Evolutionary conservation across 176 grass and related monocot genomes (phyloP), one percentile per base, ranked within the genome.

Genomic region (Aegilops umbellulata): DNA sequence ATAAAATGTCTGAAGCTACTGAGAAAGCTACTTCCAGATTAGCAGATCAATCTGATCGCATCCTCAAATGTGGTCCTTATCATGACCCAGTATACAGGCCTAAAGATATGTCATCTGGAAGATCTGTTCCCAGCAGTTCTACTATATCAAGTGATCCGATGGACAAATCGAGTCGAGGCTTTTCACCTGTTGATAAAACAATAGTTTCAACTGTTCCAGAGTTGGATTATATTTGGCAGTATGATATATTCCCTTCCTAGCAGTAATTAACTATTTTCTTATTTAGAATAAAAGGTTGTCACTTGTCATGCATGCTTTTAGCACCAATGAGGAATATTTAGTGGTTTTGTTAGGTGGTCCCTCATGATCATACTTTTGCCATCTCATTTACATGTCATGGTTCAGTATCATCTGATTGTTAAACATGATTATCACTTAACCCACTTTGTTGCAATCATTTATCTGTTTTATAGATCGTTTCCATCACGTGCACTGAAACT

Each of bases 211-310:
- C 88, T 76, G 65, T 95, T 65, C 95, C 93, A 82, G 89, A 95
- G 85, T 49, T 94, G 47, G 86, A 89, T 44, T 95, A 76, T 58
- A 89, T 95, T 79, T 98, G 95, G 95, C 95, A 92, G 95, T 98
- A 98, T 76, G 93, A 57, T 88, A n/a, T 88, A 69, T 77, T 77
- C 42, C 58, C 19, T 76, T 70, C 70, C 67, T 51, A 65, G 41
- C 22, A 22, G 38, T 73, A 2, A 80, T 23, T 68, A 71, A 80
- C n/a, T 82, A 55, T 92, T 82, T 11, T 82, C 51, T 80, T 79
- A 26, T 86, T 84, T 73, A 15, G 15, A 69, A 51, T 65, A 64
- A 89, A 32, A 25, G 19, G 25, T 82, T 35, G 39, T 26, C 44
- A 11, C 30, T 82, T 68, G 38, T 25, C 42, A 8, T 39, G 14